Evolutionary conservation across 768 basidiomycete genomes (phyloP).

Genomic region (Piloderma croceum): DNA sequence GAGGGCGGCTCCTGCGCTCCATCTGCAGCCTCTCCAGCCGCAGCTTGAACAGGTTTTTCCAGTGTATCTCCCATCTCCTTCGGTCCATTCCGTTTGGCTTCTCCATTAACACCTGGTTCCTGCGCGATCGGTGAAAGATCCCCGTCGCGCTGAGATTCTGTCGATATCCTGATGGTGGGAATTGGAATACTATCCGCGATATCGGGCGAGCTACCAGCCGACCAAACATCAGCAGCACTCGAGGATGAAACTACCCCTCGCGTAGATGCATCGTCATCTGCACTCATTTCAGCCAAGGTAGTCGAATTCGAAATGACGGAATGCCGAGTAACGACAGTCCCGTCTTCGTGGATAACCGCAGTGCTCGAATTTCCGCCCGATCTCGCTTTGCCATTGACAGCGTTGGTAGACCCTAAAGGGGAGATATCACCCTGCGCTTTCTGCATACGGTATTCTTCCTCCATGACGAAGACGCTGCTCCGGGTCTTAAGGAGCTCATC

Average conservation of each 20-base stretch:
- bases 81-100: slow-evolving; percentile 28
- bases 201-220: slow-evolving; percentile 4
- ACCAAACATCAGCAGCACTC: slow-evolving; percentile 12
- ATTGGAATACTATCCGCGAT: slow-evolving; percentile 24
- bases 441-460: slow-evolving; percentile 98
- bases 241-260: slow-evolving; percentile 49
- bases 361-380: slow-evolving; percentile 25
- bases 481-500: slow-evolving; percentile 95
- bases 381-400: slow-evolving; percentile 19
- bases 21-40: slow-evolving; percentile 24
- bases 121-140: slow-evolving; percentile 12
- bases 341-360: slow-evolving; percentile 60
- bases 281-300: slow-evolving; percentile 22
- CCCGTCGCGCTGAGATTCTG: slow-evolving; percentile 50
- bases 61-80: slow-evolving; percentile 22
- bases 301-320: slow-evolving; percentile 18
- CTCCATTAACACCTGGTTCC: slow-evolving; percentile 26
- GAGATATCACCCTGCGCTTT: slow-evolving; percentile 74
- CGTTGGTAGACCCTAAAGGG: too few species aligned
- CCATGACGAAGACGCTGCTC: slow-evolving; percentile 97
- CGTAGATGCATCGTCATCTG: slow-evolving; percentile 65
- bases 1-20: slow-evolving; percentile 15
- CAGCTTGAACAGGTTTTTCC: slow-evolving; percentile 41
- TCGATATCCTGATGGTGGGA: slow-evolving; percentile 77
- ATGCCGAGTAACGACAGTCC: slow-evolving; percentile 33